Conservation (phyloP, 495 filamentous ascomycete species). For the Penicillium dipodomyicola region DNA sequence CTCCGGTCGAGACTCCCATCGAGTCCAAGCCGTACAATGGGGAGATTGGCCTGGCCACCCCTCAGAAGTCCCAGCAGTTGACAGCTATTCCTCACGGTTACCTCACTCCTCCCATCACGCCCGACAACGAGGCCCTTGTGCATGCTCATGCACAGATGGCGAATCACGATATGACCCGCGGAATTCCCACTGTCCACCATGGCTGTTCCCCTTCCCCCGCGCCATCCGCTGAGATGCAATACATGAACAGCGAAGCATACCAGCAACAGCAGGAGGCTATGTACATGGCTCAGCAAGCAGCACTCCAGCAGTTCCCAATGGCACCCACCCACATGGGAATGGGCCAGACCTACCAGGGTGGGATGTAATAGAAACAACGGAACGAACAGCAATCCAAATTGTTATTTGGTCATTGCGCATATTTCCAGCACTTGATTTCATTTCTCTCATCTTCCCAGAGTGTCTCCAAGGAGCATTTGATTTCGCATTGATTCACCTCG, state of each 20-base stretch:
- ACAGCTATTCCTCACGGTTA: slow-evolving; percentile 73
- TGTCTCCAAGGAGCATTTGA: slow-evolving; percentile 19
- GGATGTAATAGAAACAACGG: slow-evolving; percentile 22
- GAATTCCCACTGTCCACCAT: slow-evolving; percentile 23
- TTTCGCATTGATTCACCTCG: slow-evolving; percentile 18
- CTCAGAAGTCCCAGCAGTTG: slow-evolving; percentile 71
- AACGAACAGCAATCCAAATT: slow-evolving; percentile 24
- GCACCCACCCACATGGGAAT: slow-evolving; percentile 40
- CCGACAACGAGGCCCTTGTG: slow-evolving; percentile 67
- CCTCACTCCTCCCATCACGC: slow-evolving; percentile 92
- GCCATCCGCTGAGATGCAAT: slow-evolving; percentile 40
- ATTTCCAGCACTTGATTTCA: slow-evolving; percentile 20
- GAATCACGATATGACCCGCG: slow-evolving; percentile 30
- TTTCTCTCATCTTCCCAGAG: slow-evolving; percentile 18
- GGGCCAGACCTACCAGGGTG: slow-evolving; percentile 34
- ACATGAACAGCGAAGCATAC: slow-evolving; percentile 40
- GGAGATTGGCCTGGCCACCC: slow-evolving; percentile 67
- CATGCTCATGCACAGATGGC: slow-evolving; percentile 27
- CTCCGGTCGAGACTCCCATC: slow-evolving; percentile 59
- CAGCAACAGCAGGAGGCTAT: slow-evolving; percentile 35
- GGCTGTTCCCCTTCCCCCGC: slow-evolving; percentile 43
- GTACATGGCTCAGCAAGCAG: slow-evolving; percentile 29
- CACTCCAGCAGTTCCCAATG: slow-evolving; percentile 31
- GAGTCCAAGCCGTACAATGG: slow-evolving; percentile 55
- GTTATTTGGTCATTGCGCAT: slow-evolving; percentile 29